Evolutionary conservation across 345 rosid species (phyloP).

Genomic region (Eucalyptus polyanthemos): DNA sequence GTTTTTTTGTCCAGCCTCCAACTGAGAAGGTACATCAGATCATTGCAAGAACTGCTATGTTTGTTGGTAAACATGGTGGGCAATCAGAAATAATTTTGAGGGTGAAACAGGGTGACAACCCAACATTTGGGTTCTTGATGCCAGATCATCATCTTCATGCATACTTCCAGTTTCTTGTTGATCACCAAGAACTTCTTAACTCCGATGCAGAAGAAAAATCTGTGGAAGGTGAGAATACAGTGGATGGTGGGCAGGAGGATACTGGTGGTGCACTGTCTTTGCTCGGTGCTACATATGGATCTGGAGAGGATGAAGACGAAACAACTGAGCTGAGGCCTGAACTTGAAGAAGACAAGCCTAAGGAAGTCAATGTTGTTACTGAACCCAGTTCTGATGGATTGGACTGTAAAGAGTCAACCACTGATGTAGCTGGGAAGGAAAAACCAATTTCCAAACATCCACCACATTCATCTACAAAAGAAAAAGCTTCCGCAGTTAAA

Average conservation of each 20-base stretch:
- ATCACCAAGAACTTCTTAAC: conserved; percentile 61
- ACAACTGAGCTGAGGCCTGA: conserved; percentile 17
- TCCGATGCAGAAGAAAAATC: conserved; percentile 17
- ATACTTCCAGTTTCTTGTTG: conserved; percentile 78
- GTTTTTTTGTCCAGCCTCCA: conserved; percentile 60
- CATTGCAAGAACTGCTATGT: conserved; percentile 76
- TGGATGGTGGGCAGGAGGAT: conserved; percentile 13
- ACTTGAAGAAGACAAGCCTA: conserved; percentile 3
- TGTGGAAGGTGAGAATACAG: conserved; percentile 27
- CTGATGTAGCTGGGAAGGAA: conserved; percentile 10
- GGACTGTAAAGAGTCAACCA: conserved; percentile 13
- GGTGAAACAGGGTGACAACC: conserved; percentile 96
- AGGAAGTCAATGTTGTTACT: conserved; percentile 7
- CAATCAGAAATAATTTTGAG: conserved; percentile 92
- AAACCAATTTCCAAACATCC: conserved; percentile 16
- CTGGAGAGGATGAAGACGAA: conserved; percentile 80
- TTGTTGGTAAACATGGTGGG: conserved; percentile 80
- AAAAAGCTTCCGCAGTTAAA: conserved; percentile 29
- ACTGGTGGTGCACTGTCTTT: conserved; percentile 69
- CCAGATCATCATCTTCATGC: conserved; percentile 77
- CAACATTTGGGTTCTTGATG: conserved; percentile 89
- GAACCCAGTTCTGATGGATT: conserved; percentile 16
- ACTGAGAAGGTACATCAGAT: conserved; percentile 90
- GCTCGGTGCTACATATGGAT: conserved; percentile 75
- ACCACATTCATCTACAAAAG: conserved; percentile 26